Percentiles rank a stretch among this genome's conserved stretches.
Evolutionary conservation across 805 yeast genomes (phyloP).

Genomic region (Candida vaughaniae): DNA sequence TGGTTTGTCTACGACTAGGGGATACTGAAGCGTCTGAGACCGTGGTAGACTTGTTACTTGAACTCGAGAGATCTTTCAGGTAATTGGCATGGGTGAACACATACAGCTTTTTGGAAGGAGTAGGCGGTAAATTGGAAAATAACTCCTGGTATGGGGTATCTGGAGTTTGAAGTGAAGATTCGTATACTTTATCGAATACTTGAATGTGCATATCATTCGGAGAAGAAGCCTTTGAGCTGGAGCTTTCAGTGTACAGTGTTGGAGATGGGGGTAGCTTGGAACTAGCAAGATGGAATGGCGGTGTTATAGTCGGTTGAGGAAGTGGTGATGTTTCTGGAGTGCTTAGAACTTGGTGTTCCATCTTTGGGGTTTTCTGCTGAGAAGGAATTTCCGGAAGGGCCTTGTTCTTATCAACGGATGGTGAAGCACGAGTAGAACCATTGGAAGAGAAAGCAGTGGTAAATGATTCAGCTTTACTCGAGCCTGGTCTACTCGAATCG

Average conservation of each 20-base stretch:
- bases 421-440: background rate
- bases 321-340: background rate
- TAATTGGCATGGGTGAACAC: background rate
- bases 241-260: background rate
- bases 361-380: no score
- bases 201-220: no score
- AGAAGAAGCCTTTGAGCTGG: no score
- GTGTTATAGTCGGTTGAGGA: background rate
- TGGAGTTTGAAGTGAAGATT: constrained; percentile 4
- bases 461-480: background rate
- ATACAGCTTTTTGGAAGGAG: constrained; percentile 1
- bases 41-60: no score
- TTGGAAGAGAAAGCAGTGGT: background rate
- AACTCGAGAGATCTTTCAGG: no score
- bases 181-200: no score
- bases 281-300: no score
- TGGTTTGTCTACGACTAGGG: background rate
- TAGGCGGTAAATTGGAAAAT: constrained; percentile 1
- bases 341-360: no score
- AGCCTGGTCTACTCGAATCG: background rate
- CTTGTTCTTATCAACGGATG: background rate
- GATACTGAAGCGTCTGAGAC: background rate
- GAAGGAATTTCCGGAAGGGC: background rate
- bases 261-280: constrained; percentile 2
- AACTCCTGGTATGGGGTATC: constrained; percentile 5